Evolutionary conservation across 257 asterid genomes (phyloP), one percentile per base, ranked within the genome.

Genomic region (Scutellaria barbata): DNA sequence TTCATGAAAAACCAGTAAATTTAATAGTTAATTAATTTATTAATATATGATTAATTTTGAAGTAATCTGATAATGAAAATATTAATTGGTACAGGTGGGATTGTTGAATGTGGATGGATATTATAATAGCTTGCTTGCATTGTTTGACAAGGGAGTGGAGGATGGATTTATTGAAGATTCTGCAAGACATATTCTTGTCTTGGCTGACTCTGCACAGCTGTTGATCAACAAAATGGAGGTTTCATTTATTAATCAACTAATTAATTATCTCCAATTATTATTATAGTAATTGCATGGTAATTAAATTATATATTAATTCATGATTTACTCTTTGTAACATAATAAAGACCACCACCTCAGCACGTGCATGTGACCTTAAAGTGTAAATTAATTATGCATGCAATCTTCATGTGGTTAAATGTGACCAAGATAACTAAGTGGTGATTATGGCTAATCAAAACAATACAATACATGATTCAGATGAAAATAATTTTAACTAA

Each of bases 101-200:
- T 78, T 89, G 78, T 63, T 89, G 51, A 86, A 86, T 80, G 90
- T 86, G 3, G 90, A 87, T 86, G 92, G 96, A 70, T 89, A 86
- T 51, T 89, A 85, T 53, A 83, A 89, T 68, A 78, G 83, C 72
- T 80, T 89, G 83, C 84, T 88, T 74, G 87, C 86, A 65, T 77
- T 86, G 78, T 75, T 88, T 81, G 90, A 86, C 82, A 88, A 83
- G 14, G 95, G 85, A 66, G 95, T 88, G 46, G 90, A 86, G 55
- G 95, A 88, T 78, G 96, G 90, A 33, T 89, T 89, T 80, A 86
- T 89, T 50, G 77, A 76, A 63, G 76, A 75, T 47, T 78, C 89
- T 43, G 90, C 89, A 52, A 83, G 92, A 74, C 57, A 85, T 12
- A 85, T 86, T 73, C 65, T 86, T 58, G 79, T 85, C 58, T 75